Evolutionary conservation across 495 filamentous ascomycete genomes (phyloP).

Genomic region (Neurospora tetraspora): DNA sequence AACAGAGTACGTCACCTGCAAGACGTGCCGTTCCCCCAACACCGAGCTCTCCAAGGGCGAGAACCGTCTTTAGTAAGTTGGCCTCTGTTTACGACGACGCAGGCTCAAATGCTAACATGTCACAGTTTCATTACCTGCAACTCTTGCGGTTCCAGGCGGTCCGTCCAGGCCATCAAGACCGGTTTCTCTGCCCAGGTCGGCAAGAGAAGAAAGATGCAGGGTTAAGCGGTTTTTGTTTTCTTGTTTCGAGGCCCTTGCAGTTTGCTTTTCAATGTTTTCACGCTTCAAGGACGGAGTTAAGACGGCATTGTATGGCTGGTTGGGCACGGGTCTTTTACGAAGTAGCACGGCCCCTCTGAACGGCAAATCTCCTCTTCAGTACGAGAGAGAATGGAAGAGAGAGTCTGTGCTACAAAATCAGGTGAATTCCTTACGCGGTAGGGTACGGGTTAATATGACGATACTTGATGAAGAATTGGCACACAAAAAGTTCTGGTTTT

Average conservation of each 20-base stretch:
- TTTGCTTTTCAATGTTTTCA: conserved; percentile 3
- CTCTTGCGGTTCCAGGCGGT: conserved; percentile 81
- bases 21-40: conserved; percentile 88
- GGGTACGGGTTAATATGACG: not conserved
- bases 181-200: conserved; percentile 98
- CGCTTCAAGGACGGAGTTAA: conserved; percentile 9
- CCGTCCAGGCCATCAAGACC: conserved; percentile 95
- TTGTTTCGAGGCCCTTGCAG: conserved; percentile 1
- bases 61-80: conserved; percentile 59
- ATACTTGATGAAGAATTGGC: not conserved
- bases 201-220: conserved; percentile 66
- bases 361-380: not conserved
- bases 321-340: conserved; percentile 4
- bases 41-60: conserved; percentile 98
- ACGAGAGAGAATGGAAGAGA: not conserved
- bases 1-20: conserved; percentile 96
- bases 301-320: not conserved
- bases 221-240: conserved; percentile 14
- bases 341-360: not conserved
- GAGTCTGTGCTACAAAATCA: not conserved
- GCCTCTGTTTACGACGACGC: conserved; percentile 56
- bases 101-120: conserved; percentile 21
- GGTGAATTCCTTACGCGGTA: not conserved
- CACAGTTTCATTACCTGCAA: conserved; percentile 37
- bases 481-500: not conserved